Evolutionary conservation across 495 filamentous ascomycete genomes (phyloP), one percentile per base, ranked within the genome.

Genomic region (Stereocaulon alpinum): DNA sequence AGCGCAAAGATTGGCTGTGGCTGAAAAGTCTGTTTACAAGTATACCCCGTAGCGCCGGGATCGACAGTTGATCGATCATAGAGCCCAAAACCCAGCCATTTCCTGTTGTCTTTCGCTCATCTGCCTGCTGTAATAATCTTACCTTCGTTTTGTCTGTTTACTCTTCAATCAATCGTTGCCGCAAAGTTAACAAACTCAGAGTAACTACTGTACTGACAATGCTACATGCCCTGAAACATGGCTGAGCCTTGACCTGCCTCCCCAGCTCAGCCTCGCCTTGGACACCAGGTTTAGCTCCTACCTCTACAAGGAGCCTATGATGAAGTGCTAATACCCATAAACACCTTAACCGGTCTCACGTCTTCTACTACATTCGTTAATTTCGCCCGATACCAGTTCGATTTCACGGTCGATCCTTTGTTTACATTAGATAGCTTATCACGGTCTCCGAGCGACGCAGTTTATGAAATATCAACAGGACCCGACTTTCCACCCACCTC

Each of bases 11-110:
- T 10, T 37, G 12, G 34, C 2, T 44, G 55, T 56, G 55, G 55
- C 55, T 56, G 55, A 32, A 45, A 56, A 56, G 18, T 22, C n/a
- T 40, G 55, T 56, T 56, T 56, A 40, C 54, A 50, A 50, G 47
- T 29, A 50, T 52, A 52, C 0, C 7, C 34, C 34, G 9, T 37
- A 37, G 34, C 17, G 49, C 24, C 15, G 49, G 49, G 49, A 52
- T 52, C 30, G 34, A 52, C 49, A 52, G 49, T 34, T 37, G 34
- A 9, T 52, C 29, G 49, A 51, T 22, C 47, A 15, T 32, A 22
- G 17, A 17, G n/a, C 14, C 11, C 49, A 24, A 37, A 52, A 34
- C 49, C 49, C 27, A 17, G 49, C 49, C 49, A 37, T 37, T 37
- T 43, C 55, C 41, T 29, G 40, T 17, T 17, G 17, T 32, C 44